A percentile compares a stretch with the other conserved stretches of the same genome.
Evolutionary conservation across 2,329 filamentous ascomycete species (phyloP).

Genomic region (Bipolaris bicolor): DNA sequence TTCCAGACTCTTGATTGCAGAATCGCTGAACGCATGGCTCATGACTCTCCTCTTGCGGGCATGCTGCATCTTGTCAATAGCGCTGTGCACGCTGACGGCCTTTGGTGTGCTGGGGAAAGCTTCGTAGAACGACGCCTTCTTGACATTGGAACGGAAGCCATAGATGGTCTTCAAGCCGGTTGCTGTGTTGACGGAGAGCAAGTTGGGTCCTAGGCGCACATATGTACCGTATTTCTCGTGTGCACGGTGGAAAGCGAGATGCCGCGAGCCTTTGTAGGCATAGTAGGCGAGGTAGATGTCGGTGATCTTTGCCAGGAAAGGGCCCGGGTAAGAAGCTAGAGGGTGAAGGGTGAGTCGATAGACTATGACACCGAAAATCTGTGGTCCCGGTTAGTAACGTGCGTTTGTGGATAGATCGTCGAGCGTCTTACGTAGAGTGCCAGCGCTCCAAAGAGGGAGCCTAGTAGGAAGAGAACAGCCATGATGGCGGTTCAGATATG

Average conservation of each 20-base stretch:
- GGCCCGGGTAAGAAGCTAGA: constrained; percentile 52
- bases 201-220: constrained; percentile 81
- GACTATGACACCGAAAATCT: constrained; percentile 38
- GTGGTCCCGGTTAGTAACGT: constrained; percentile 11
- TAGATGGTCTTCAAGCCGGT: constrained; percentile 59
- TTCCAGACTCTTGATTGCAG: constrained; percentile 55
- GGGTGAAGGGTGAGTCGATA: constrained; percentile 54
- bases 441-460: constrained; percentile 31
- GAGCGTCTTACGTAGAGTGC: constrained; percentile 32
- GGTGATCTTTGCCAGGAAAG: constrained; percentile 48
- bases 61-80: constrained; percentile 55
- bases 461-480: constrained; percentile 26
- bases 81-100: constrained; percentile 53
- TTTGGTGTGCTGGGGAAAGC: constrained; percentile 54
- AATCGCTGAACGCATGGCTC: constrained; percentile 55
- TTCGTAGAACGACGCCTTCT: constrained; percentile 57
- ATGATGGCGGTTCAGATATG: constrained; percentile 1
- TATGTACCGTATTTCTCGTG: constrained; percentile 73
- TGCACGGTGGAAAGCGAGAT: constrained; percentile 72
- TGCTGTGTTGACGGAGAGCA: constrained; percentile 76
- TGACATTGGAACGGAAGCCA: constrained; percentile 55
- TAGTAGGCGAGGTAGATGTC: constrained; percentile 62
- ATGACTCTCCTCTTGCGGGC: constrained; percentile 56
- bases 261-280: constrained; percentile 74
- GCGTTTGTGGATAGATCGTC: not conserved